Conservation (phyloP, 2,329 filamentous ascomycete genomes). For the Ceratocystis diversiconidia region DNA sequence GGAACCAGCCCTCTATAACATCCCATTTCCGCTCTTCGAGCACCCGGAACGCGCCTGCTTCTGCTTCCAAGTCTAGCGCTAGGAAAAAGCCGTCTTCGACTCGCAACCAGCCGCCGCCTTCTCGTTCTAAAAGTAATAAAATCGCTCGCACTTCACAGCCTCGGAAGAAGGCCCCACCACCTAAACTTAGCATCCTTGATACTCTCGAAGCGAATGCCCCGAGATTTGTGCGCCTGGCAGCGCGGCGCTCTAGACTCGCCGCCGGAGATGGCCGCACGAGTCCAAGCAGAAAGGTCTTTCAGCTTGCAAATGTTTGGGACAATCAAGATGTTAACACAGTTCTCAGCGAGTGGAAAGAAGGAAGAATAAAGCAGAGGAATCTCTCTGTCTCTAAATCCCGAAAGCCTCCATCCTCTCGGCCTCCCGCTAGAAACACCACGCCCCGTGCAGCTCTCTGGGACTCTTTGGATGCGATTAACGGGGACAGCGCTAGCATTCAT, state of each 20-base stretch:
- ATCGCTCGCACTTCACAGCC: background rate
- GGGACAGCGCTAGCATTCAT: background rate
- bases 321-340: constrained; percentile 42
- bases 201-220: constrained; percentile 40
- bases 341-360: constrained; percentile 42
- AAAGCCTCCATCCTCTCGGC: background rate
- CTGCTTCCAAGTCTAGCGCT: background rate
- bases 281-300: constrained; percentile 42
- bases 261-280: constrained; percentile 39
- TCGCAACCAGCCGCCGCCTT: background rate
- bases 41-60: background rate
- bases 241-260: constrained; percentile 38
- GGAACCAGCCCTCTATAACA: constrained; percentile 26
- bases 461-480: background rate
- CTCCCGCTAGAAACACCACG: too few species aligned
- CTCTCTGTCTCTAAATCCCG: constrained; percentile 6
- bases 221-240: constrained; percentile 46
- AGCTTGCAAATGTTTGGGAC: constrained; percentile 45
- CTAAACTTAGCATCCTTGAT: constrained; percentile 46
- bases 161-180: constrained; percentile 24
- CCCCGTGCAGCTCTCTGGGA: background rate
- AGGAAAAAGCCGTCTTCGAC: background rate
- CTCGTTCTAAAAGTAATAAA: background rate
- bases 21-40: constrained; percentile 21
- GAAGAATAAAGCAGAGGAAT: constrained; percentile 28